A percentile compares a stretch with the other conserved stretches of the same genome.
Evolutionary conservation across 805 yeast genomes (phyloP).

Genomic region (Starmera pachycereana): DNA sequence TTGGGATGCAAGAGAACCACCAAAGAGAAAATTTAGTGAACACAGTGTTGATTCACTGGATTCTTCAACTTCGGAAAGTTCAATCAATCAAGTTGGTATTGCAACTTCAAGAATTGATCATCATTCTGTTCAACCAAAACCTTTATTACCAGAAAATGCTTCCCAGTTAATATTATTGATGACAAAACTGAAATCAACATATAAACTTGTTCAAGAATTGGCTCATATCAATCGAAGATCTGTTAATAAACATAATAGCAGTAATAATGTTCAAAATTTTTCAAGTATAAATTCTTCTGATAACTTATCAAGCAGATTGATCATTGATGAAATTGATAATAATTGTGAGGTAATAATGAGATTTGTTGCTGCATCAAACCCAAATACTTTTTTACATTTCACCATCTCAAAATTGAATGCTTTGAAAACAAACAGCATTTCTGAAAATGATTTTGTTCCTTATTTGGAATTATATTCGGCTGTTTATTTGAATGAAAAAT

Average conservation of each 20-base stretch:
- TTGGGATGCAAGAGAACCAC: constrained; percentile 26
- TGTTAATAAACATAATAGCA: constrained; percentile 2
- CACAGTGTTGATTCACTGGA: constrained; percentile 9
- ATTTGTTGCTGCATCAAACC: constrained; percentile 42
- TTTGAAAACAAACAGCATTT: constrained; percentile 25
- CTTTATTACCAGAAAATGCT: constrained; percentile 18
- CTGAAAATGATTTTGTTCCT: constrained; percentile 29
- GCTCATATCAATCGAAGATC: constrained; percentile 19
- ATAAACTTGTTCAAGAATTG: constrained; percentile 20
- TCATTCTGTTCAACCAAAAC: constrained; percentile 24
- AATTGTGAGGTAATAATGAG: constrained; percentile 30
- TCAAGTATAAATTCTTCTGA: constrained; percentile 9
- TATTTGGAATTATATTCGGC: constrained; percentile 36
- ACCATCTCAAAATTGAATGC: constrained; percentile 18
- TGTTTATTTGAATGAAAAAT: constrained; percentile 28
- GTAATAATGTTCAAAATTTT: constrained; percentile 11
- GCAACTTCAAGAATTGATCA: constrained; percentile 23
- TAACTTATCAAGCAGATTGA: constrained; percentile 11
- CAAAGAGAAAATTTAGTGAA: constrained; percentile 10
- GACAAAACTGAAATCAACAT: constrained; percentile 23
- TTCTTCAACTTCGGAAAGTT: constrained; percentile 11
- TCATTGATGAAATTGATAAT: constrained; percentile 25
- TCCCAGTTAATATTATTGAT: constrained; percentile 19
- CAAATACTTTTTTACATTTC: constrained; percentile 30
- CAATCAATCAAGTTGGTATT: constrained; percentile 20